These are phyloP conservation scores for Daedalea quercina DNA, from an alignment of 768 basidiomycete species.

Conservation along the genomic window DNA sequence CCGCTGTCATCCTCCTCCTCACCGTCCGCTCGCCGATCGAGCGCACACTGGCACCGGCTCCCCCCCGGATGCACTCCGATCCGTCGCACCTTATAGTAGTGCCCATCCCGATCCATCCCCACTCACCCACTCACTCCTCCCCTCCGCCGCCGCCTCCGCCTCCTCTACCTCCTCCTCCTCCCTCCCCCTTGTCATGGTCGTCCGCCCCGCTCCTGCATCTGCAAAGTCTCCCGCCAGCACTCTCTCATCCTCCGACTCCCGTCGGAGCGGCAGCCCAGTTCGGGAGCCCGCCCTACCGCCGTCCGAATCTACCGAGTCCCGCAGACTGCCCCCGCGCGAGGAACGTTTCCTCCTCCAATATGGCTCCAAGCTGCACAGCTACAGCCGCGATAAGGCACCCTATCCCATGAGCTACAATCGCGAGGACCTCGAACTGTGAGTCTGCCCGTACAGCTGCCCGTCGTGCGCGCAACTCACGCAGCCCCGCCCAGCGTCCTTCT, in stretches of 20 bases:
- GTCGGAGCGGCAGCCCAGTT: slow-evolving; percentile 17
- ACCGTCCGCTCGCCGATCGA: background rate
- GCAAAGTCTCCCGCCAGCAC: slow-evolving; percentile 12
- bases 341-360: slow-evolving; percentile 51
- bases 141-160: too few species aligned
- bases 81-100: background rate
- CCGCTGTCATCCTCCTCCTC: background rate
- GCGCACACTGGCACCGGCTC: background rate
- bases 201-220: background rate
- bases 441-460: slow-evolving; percentile 5
- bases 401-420: slow-evolving; percentile 73
- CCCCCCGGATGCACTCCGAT: too few species aligned
- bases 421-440: slow-evolving; percentile 62
- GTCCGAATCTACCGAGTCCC: slow-evolving; percentile 2
- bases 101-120: background rate
- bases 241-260: slow-evolving; percentile 4
- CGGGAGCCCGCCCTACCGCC: slow-evolving; percentile 6
- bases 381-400: slow-evolving; percentile 70
- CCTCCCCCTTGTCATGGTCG: background rate
- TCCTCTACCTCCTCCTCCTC: too few species aligned
- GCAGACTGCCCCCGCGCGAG: slow-evolving; percentile 34
- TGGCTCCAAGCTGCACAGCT: slow-evolving; percentile 60
- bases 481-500: slow-evolving; percentile 6
- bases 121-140: background rate
- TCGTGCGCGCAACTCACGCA: background rate